These are phyloP conservation scores for Mycena capillaripes DNA, from an alignment of 768 basidiomycete genomes.

Conservation along the genomic window DNA sequence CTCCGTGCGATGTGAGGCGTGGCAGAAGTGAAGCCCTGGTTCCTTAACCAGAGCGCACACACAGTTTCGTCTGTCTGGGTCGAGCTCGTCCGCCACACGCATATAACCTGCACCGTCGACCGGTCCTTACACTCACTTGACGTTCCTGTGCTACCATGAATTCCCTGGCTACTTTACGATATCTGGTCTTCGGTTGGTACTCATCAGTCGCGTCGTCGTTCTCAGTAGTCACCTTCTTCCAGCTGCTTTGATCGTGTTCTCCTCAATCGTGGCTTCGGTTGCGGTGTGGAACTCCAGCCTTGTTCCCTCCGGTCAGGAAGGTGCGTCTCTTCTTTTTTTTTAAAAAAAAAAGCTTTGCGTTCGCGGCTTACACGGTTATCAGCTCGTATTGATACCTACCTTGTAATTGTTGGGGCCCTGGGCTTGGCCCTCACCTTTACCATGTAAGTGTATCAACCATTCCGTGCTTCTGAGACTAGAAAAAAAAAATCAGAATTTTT, in stretches of 20 bases:
- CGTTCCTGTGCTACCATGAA: slow-evolving; percentile 52
- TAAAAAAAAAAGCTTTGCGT: background rate
- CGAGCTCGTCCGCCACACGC: slow-evolving; percentile 27
- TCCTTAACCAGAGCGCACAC: slow-evolving; percentile 26
- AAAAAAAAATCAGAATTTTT: slow-evolving; percentile 57
- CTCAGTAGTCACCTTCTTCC: slow-evolving; percentile 24
- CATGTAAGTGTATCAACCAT: slow-evolving; percentile 57
- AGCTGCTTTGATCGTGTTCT: slow-evolving; percentile 76
- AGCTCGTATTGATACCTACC: slow-evolving; percentile 70
- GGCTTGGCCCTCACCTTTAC: slow-evolving; percentile 71
- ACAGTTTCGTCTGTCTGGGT: slow-evolving; percentile 29
- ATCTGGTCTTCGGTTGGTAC: slow-evolving; percentile 71
- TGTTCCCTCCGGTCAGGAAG: slow-evolving; percentile 48
- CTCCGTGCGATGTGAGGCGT: slow-evolving; percentile 24
- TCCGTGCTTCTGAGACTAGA: background rate
- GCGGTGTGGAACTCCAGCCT: slow-evolving; percentile 80
- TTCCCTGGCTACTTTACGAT: slow-evolving; percentile 66
- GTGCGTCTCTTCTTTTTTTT: slow-evolving; percentile 59
- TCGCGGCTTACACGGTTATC: slow-evolving; percentile 4
- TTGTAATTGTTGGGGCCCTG: slow-evolving; percentile 70
- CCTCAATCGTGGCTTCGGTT: slow-evolving; percentile 73
- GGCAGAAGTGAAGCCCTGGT: slow-evolving; percentile 18
- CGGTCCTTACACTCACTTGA: slow-evolving; percentile 45
- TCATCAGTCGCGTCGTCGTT: background rate
- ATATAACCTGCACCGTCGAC: slow-evolving; percentile 44